Evolutionary conservation across 2,329 filamentous ascomycete species (phyloP).

Genomic region (Domatiomyces catenatus): DNA sequence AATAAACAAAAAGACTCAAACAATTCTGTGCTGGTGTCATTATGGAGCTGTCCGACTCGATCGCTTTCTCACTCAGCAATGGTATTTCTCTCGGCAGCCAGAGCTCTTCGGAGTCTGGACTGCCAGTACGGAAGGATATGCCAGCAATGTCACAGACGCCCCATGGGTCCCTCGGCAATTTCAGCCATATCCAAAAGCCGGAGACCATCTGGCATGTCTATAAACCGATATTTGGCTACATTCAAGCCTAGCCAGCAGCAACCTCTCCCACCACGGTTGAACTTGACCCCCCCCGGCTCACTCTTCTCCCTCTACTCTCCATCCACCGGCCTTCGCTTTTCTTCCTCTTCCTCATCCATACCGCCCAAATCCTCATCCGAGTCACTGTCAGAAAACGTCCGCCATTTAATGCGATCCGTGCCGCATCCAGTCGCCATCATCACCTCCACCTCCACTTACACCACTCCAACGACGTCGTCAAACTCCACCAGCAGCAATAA

Average conservation of each 20-base stretch:
- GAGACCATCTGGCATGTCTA: not conserved
- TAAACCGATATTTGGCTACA: not conserved
- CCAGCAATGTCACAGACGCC: not conserved
- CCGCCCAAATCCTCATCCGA: slow-evolving; percentile 6
- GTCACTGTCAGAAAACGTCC: slow-evolving; percentile 25
- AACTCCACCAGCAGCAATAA: slow-evolving; percentile 12
- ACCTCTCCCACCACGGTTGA: not conserved
- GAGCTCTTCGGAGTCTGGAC: not conserved
- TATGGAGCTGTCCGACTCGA: not conserved
- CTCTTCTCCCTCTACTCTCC: not conserved
- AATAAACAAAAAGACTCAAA: not conserved
- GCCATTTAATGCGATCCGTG: slow-evolving; percentile 37
- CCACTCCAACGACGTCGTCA: not conserved
- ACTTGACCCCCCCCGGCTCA: not conserved
- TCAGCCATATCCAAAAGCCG: not conserved
- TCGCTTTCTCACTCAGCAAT: not conserved
- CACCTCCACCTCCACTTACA: slow-evolving; percentile 27
- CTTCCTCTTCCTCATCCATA: not conserved
- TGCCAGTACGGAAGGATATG: not conserved
- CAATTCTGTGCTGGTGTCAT: not conserved
- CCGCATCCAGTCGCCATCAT: slow-evolving; percentile 44
- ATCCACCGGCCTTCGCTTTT: not conserved
- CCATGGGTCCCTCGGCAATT: not conserved
- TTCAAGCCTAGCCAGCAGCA: not conserved
- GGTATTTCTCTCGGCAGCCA: not conserved